A percentile compares a stretch with the other conserved stretches of the same genome.
Evolutionary conservation across 768 basidiomycete species (phyloP).

Genomic region (Suillus discolor): DNA sequence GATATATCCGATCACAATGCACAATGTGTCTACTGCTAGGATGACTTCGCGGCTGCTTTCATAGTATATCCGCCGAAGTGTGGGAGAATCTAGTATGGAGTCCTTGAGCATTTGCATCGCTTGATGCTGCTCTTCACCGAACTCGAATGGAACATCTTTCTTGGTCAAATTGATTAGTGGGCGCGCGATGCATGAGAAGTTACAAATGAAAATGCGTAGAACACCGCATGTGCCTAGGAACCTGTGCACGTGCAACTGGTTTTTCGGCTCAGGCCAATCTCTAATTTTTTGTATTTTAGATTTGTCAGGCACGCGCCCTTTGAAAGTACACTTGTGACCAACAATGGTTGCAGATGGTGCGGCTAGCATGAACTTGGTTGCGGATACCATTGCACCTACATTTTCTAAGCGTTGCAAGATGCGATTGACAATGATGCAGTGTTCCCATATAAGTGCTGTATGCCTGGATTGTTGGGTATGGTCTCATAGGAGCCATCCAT

Average conservation of each 20-base stretch:
- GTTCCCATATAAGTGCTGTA: slow-evolving; percentile 44
- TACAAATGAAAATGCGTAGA: no score
- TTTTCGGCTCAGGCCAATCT: slow-evolving; percentile 28
- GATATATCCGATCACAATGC: slow-evolving; percentile 37
- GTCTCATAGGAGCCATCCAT: slow-evolving; percentile 35
- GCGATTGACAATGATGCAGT: slow-evolving; percentile 36
- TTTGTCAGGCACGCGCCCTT: slow-evolving; percentile 34
- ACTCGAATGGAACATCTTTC: no score
- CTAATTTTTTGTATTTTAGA: slow-evolving; percentile 27
- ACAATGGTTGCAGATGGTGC: slow-evolving; percentile 31
- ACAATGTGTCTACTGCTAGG: slow-evolving; percentile 28
- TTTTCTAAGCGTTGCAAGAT: slow-evolving; percentile 41
- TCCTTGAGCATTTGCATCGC: slow-evolving; percentile 29
- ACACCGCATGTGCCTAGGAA: slow-evolving; percentile 35
- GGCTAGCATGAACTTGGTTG: slow-evolving; percentile 37
- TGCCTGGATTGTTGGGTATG: slow-evolving; percentile 37
- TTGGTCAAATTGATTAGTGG: no score
- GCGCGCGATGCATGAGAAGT: no score
- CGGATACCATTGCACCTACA: slow-evolving; percentile 39
- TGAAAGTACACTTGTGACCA: slow-evolving; percentile 39
- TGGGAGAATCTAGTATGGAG: slow-evolving; percentile 12
- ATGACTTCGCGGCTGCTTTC: slow-evolving; percentile 14
- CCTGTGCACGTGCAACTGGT: slow-evolving; percentile 15
- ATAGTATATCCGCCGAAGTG: slow-evolving; percentile 13
- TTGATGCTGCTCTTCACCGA: no score